Base-by-base conservation (phyloP, 768 basidiomycete genomes). In the Mycena sanguinolenta region DNA sequence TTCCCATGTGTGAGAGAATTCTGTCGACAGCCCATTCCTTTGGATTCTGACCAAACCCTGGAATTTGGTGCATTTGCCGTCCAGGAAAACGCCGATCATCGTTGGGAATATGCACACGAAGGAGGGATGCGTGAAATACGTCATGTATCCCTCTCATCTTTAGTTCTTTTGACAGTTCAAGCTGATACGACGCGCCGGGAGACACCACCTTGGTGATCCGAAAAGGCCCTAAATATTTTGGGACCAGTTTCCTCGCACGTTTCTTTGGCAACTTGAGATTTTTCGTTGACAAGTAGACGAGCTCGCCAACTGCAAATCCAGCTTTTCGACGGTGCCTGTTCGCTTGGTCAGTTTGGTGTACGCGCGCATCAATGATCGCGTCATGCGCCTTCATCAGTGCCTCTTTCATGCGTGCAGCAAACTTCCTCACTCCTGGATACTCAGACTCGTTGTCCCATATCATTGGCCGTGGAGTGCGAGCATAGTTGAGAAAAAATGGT, bases 111-210 rank as follows among this genome's bases (percentile, higher is more conserved):
- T 72, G 75, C 6, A 58, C 66, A 0, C 69, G 53, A 0, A 84
- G 73, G 14, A 79, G 71, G 12, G 75, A 77, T 2, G 72, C 70
- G 38, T 84, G 81, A 72, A 82, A 83, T 0, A 69, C 77, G 0
- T 75, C 75, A 73, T 73, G 69, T 4, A 76, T 75, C 0, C 67
- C 52, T 4, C 71, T 39, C 0, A 36, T 36, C 3, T 38, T 61
- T 19, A 75, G 27, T 13, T 69, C 71, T 6, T 54, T 25, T 1
- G 80, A 74, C 5, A 83, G 57, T n/a, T 80, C 76, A 0, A 83
- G 53, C 2, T 39, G 68, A 67, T 79, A 82, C 1, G 65, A 74
- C 0, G 75, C 77, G 0, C 58, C 74, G 9, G 59, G 63, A 0
- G 69, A 61, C 17, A 49, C 19, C 5, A 55, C 65, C 36, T 50